A percentile compares a stretch with the other conserved stretches of the same genome.
These are phyloP conservation scores for Wickerhamomyces sp. DNA, from an alignment of 1,139 yeast genomes.

Conservation along the genomic window DNA sequence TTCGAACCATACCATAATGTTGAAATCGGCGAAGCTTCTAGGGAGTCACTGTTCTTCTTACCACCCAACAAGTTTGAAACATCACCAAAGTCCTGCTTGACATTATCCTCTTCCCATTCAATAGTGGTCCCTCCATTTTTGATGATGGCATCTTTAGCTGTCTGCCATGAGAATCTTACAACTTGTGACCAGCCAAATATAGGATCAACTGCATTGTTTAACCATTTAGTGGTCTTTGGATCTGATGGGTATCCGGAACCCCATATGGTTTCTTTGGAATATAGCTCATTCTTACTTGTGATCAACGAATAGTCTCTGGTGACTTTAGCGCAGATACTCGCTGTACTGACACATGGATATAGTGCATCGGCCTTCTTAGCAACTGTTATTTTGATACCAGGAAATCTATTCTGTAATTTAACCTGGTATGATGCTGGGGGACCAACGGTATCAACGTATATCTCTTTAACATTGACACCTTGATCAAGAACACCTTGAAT, in stretches of 20 bases:
- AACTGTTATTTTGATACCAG: slow-evolving; percentile 71
- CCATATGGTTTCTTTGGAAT: slow-evolving; percentile 28
- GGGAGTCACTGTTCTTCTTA: slow-evolving; percentile 5
- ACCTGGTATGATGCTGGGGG: slow-evolving; percentile 83
- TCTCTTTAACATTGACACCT: slow-evolving; percentile 61
- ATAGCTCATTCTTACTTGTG: slow-evolving; percentile 12
- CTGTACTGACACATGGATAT: slow-evolving; percentile 93
- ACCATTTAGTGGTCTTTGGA: slow-evolving; percentile 76
- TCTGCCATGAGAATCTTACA: slow-evolving; percentile 91
- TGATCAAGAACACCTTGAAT: slow-evolving; percentile 56
- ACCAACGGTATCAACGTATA: slow-evolving; percentile 94
- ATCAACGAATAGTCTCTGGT: slow-evolving; percentile 74
- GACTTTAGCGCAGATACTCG: slow-evolving; percentile 96
- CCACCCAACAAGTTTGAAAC: slow-evolving; percentile 28
- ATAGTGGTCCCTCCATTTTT: slow-evolving; percentile 45
- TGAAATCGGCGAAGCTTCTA: slow-evolving; percentile 20
- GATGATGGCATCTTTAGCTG: slow-evolving; percentile 69
- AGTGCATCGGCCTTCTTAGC: slow-evolving; percentile 92
- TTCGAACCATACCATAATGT: slow-evolving; percentile 25
- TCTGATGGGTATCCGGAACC: slow-evolving; percentile 97
- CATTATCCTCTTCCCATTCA: slow-evolving; percentile 54
- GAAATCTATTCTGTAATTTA: slow-evolving; percentile 67
- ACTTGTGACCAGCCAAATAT: slow-evolving; percentile 85
- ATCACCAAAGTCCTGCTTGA: slow-evolving; percentile 23
- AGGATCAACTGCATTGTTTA: slow-evolving; percentile 54